phyloP scores from a whole-genome alignment of 2,329 filamentous ascomycete species.

The Talaromyces funiculosus region DNA sequence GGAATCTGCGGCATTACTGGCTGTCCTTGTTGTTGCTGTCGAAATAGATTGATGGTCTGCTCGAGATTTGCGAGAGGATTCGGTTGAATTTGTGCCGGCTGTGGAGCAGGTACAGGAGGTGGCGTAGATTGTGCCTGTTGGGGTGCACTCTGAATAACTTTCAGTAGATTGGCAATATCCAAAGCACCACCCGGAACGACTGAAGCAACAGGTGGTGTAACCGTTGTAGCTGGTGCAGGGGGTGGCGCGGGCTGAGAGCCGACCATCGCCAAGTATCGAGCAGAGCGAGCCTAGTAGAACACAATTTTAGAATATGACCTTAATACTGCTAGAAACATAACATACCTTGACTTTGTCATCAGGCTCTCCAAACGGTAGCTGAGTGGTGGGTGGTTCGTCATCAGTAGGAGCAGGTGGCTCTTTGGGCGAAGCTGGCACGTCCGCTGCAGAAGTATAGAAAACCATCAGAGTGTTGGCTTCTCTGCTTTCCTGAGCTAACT shows the following conservation, averaged over 20 bases:
- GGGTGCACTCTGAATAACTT: conserved; percentile 33
- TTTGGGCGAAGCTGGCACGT: conserved; percentile 44
- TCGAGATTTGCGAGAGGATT: conserved; percentile 26
- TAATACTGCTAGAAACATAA: not conserved
- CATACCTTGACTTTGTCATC: conserved; percentile 38
- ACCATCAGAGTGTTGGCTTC: conserved; percentile 46
- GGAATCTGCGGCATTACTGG: conserved; percentile 24
- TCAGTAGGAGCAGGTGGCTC: conserved; percentile 38
- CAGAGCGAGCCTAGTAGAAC: conserved; percentile 32
- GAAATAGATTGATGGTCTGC: conserved; percentile 37
- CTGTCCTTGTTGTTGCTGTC: conserved; percentile 27
- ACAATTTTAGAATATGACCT: conserved; percentile 12
- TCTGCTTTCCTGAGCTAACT: conserved; percentile 40
- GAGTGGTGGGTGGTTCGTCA: conserved; percentile 32
- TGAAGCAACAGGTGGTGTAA: conserved; percentile 3
- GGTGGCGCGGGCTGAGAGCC: conserved; percentile 26
- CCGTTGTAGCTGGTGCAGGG: conserved; percentile 16
- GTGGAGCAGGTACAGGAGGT: conserved; percentile 24
- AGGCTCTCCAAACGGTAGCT: conserved; percentile 39
- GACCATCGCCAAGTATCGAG: conserved; percentile 35
- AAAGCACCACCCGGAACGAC: conserved; percentile 20
- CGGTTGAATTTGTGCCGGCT: conserved; percentile 23
- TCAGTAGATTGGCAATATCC: conserved; percentile 39
- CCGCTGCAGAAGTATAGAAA: conserved; percentile 41
- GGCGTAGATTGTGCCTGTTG: conserved; percentile 28